phyloP scores from a whole-genome alignment of 768 basidiomycete genomes.

The Xerocomellus amylosporus region DNA sequence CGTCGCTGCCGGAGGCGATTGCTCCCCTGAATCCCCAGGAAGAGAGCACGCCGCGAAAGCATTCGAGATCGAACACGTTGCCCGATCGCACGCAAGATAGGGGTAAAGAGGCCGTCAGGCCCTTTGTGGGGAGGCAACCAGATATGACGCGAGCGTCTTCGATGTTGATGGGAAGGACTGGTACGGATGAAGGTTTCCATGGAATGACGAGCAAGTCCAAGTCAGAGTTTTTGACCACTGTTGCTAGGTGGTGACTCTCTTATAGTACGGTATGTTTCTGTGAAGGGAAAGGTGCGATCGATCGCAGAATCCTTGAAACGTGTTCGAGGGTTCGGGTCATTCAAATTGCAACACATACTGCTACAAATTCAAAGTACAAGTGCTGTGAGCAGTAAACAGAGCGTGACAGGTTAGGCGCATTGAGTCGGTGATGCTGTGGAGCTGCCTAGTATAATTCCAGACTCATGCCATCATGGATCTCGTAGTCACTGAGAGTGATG shows the following conservation, averaged over 20 bases:
- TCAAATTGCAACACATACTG: constrained; percentile 7
- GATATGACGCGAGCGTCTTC: constrained; percentile 17
- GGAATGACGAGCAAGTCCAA: constrained; percentile 15
- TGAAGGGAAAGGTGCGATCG: neutral
- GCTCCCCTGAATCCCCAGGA: constrained; percentile 10
- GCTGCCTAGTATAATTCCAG: constrained; percentile 77
- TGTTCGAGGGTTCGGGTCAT: neutral
- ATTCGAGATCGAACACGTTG: constrained; percentile 33
- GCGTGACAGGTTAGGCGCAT: constrained; percentile 1
- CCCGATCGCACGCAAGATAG: constrained; percentile 44
- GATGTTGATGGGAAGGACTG: constrained; percentile 11
- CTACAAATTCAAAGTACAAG: constrained; percentile 14
- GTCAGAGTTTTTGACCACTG: constrained; percentile 14
- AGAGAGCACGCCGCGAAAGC: constrained; percentile 25
- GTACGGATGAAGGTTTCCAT: neutral
- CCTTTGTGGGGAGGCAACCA: constrained; percentile 27
- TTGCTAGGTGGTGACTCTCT: neutral
- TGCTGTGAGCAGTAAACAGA: neutral
- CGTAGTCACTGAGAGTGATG: constrained; percentile 88
- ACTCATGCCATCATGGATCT: constrained; percentile 92
- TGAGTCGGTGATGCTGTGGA: neutral
- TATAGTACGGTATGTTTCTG: neutral
- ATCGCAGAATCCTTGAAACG: neutral
- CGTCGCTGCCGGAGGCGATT: constrained; percentile 16
- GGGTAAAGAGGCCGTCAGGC: constrained; percentile 17